Conservation (phyloP, 2,329 filamentous ascomycete genomes). For the Xylariaceae sp. region DNA sequence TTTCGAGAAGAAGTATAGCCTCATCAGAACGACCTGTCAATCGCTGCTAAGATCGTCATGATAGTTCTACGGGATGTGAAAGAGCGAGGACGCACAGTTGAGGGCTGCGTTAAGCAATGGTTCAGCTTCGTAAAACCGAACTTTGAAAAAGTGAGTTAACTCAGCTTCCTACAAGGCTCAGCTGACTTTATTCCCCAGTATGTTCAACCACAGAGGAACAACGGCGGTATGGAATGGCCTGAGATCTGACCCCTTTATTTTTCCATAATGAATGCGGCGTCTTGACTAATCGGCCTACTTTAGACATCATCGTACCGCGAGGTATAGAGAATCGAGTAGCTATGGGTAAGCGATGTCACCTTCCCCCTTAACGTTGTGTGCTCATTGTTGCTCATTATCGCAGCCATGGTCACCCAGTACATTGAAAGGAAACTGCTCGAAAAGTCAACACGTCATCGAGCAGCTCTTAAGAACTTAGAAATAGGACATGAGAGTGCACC, state of each 20-base stretch:
- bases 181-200: slow-evolving; percentile 51
- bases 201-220: slow-evolving; percentile 87
- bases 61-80: slow-evolving; percentile 83
- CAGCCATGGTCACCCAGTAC: slow-evolving; percentile 90
- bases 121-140: slow-evolving; percentile 96
- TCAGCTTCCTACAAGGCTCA: background rate
- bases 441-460: slow-evolving; percentile 82
- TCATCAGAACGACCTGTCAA: slow-evolving; percentile 10
- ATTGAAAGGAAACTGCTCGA: slow-evolving; percentile 84
- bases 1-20: slow-evolving; percentile 78
- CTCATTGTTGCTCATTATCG: slow-evolving; percentile 19
- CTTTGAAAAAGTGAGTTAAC: slow-evolving; percentile 68
- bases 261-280: background rate
- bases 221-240: slow-evolving; percentile 62
- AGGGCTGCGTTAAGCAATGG: slow-evolving; percentile 98
- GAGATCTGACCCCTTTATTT: background rate
- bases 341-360: slow-evolving; percentile 60
- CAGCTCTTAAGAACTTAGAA: slow-evolving; percentile 76
- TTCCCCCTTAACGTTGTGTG: background rate
- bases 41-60: slow-evolving; percentile 14
- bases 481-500: slow-evolving; percentile 70
- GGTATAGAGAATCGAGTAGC: slow-evolving; percentile 95
- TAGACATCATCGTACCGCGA: slow-evolving; percentile 90
- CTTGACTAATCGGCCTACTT: slow-evolving; percentile 2
- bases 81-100: slow-evolving; percentile 86